phyloP scores from a whole-genome alignment of 176 grass and related monocot genomes.

The Dactylis glomerata region DNA sequence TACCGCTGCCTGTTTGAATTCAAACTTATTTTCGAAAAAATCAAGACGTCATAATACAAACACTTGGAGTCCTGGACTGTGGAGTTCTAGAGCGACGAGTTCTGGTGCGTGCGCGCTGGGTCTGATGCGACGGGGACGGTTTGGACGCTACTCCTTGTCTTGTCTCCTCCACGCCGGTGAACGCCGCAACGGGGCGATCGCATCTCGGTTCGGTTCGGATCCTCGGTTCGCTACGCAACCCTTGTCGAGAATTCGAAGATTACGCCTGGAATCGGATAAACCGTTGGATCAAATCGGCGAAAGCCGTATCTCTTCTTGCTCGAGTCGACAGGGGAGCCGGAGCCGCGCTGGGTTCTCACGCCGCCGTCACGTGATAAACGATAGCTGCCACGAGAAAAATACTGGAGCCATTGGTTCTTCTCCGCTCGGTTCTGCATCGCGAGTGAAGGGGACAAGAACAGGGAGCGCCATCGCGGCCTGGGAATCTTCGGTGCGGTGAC shows the following conservation, averaged over 20 bases:
- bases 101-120: not conserved
- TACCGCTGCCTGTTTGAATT: not conserved
- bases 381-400: not conserved
- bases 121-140: not conserved
- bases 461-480: not conserved
- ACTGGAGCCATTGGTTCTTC: not conserved
- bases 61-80: not conserved
- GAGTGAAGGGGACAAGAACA: not conserved
- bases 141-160: constrained; percentile 15
- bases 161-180: not conserved
- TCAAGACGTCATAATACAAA: not conserved
- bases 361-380: not conserved
- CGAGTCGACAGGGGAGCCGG: not conserved
- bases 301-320: not conserved
- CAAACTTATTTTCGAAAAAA: too few relatives aligned
- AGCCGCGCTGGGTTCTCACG: not conserved
- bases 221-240: not conserved
- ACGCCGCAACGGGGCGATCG: too few relatives aligned
- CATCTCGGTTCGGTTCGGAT: not conserved
- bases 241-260: not conserved
- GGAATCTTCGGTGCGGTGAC: not conserved
- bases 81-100: not conserved
- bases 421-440: not conserved
- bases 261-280: not conserved
- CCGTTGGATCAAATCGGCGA: not conserved